Percentiles rank a stretch among this genome's conserved stretches.
Evolutionary conservation across 805 yeast species (phyloP).

Genomic region (Millerozyma miso): DNA sequence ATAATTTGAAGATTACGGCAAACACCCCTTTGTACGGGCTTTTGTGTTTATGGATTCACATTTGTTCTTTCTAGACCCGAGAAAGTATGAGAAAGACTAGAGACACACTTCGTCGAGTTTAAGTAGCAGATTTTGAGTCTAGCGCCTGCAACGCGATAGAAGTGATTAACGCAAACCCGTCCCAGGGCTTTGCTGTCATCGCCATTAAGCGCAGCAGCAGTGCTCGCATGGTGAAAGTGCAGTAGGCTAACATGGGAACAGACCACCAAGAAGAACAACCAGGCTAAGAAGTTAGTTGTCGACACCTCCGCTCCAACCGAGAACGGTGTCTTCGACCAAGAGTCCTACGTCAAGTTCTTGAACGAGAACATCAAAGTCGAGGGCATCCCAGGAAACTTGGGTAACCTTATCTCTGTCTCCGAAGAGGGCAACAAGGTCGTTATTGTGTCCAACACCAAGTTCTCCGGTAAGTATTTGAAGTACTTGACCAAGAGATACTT

Average conservation of each 20-base stretch:
- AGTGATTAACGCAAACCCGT: conserved; percentile 29
- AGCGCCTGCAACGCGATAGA: neutral
- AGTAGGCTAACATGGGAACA: conserved; percentile 69
- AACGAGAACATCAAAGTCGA: conserved; percentile 99
- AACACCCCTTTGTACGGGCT: conserved; percentile 37
- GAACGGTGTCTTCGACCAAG: conserved; percentile 96
- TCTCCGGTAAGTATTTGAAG: conserved; percentile 99
- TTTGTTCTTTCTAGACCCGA: neutral
- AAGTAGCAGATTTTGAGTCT: neutral
- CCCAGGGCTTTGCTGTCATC: conserved; percentile 50
- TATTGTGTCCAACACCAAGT: conserved; percentile 87
- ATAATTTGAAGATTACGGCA: conserved; percentile 14
- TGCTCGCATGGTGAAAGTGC: conserved; percentile 41
- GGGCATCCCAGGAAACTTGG: conserved; percentile 93
- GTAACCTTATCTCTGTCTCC: conserved; percentile 85
- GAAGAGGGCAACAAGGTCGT: conserved; percentile 84
- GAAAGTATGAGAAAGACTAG: neutral
- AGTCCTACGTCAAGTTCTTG: conserved; percentile 96
- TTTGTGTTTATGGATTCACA: conserved; percentile 5
- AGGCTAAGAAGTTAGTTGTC: conserved; percentile 86
- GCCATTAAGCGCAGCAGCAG: conserved; percentile 9
- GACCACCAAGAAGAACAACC: conserved; percentile 70
- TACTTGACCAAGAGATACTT: conserved; percentile 99
- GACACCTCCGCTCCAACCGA: conserved; percentile 97
- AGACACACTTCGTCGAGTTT: neutral